phyloP scores from a whole-genome alignment of 2,329 filamentous ascomycete genomes.

The Pseudodiploospora longispora region DNA sequence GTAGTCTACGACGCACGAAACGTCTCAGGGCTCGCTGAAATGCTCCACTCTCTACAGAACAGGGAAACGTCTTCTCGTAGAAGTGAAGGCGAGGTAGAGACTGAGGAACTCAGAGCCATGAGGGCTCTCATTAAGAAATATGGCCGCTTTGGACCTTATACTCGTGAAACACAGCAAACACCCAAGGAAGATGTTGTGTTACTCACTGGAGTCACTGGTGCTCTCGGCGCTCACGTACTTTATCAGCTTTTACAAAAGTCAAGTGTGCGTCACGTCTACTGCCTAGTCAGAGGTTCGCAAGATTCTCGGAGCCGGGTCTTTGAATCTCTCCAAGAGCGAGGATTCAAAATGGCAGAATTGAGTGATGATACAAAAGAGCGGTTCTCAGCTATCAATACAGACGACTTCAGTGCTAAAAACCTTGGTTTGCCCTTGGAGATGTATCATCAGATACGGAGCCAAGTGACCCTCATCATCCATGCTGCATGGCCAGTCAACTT shows the following conservation, averaged over 20 bases:
- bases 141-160: not conserved
- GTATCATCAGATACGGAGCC: slow-evolving; percentile 19
- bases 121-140: slow-evolving; percentile 16
- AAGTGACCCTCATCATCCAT: slow-evolving; percentile 39
- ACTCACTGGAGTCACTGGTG: slow-evolving; percentile 57
- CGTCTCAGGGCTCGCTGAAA: not conserved
- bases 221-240: slow-evolving; percentile 53
- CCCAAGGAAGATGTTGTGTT: slow-evolving; percentile 22
- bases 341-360: not conserved
- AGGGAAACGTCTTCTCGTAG: slow-evolving; percentile 28
- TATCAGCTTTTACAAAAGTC: slow-evolving; percentile 50
- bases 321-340: not conserved
- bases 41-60: slow-evolving; percentile 1
- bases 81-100: slow-evolving; percentile 16
- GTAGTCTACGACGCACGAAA: slow-evolving; percentile 47
- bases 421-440: slow-evolving; percentile 27
- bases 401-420: slow-evolving; percentile 24
- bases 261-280: slow-evolving; percentile 44
- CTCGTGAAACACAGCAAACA: not conserved
- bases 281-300: slow-evolving; percentile 37
- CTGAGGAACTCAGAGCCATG: slow-evolving; percentile 25
- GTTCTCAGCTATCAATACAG: not conserved
- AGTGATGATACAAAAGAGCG: slow-evolving; percentile 4
- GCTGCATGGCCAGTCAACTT: slow-evolving; percentile 50
- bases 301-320: not conserved